phyloP scores from a whole-genome alignment of 1,284 basidiomycete species.

The Puccinia novopanici region DNA sequence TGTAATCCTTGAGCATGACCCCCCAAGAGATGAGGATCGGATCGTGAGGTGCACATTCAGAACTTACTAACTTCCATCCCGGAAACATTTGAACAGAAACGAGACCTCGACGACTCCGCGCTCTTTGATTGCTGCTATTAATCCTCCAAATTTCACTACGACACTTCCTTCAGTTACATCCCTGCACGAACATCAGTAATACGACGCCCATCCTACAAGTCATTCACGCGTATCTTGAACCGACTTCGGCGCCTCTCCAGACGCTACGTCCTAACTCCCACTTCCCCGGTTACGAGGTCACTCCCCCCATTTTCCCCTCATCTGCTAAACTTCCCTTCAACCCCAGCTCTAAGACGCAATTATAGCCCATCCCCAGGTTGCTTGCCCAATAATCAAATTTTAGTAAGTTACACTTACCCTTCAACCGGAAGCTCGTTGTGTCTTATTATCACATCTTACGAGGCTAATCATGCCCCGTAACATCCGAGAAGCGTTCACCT shows the following conservation, averaged over 20 bases:
- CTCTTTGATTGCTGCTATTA: not conserved
- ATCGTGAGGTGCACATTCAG: not conserved
- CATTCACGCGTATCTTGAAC: not conserved
- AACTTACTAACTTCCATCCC: not conserved
- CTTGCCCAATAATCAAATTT: not conserved
- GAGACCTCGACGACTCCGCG: not conserved
- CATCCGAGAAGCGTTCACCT: not conserved
- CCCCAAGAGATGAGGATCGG: not conserved
- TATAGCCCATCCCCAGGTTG: not conserved
- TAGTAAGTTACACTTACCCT: not conserved
- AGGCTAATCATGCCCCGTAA: not conserved
- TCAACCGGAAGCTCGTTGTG: not conserved
- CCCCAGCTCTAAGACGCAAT: not conserved
- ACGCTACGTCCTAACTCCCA: not conserved
- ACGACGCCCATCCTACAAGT: not conserved
- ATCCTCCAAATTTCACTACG: not conserved
- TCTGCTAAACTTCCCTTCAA: not conserved
- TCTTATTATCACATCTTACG: not conserved
- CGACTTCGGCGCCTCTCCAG: not conserved
- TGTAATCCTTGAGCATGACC: not conserved
- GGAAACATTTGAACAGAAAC: constrained; percentile 8
- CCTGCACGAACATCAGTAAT: not conserved
- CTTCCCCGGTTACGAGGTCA: not conserved
- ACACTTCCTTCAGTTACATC: not conserved
- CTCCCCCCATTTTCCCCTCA: not conserved